These are phyloP conservation scores for Podospora tetraspora DNA, from an alignment of 495 filamentous ascomycete genomes.

Conservation along the genomic window DNA sequence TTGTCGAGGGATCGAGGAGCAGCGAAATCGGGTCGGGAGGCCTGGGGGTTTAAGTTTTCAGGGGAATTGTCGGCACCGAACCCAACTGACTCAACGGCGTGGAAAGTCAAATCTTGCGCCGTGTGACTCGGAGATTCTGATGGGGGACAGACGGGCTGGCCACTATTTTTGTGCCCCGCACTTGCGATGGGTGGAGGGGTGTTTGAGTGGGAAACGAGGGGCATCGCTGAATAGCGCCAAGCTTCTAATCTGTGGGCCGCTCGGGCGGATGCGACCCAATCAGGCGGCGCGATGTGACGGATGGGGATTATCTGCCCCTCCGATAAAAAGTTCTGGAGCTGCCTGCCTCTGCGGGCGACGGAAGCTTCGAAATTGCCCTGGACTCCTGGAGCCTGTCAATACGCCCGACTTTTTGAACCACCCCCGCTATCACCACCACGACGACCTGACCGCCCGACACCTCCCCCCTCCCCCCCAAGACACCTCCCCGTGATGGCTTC, in stretches of 20 bases:
- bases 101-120: background rate
- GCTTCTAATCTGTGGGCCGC: background rate
- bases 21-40: background rate
- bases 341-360: slow-evolving; percentile 14
- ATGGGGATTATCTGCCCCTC: slow-evolving; percentile 29
- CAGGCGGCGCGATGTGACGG: slow-evolving; percentile 14
- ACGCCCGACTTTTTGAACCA: slow-evolving; percentile 15
- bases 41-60: background rate
- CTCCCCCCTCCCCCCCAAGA: background rate
- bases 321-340: slow-evolving; percentile 32
- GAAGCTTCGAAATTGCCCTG: slow-evolving; percentile 28
- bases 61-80: slow-evolving; percentile 6
- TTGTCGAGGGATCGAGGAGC: background rate
- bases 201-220: slow-evolving; percentile 19
- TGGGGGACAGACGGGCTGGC: slow-evolving; percentile 11
- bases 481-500: slow-evolving; percentile 60
- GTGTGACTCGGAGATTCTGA: background rate
- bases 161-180: slow-evolving; percentile 27
- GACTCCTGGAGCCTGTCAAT: slow-evolving; percentile 23
- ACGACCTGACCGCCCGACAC: slow-evolving; percentile 2
- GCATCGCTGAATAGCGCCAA: slow-evolving; percentile 20
- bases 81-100: slow-evolving; percentile 8
- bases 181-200: slow-evolving; percentile 7
- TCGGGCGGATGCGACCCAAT: slow-evolving; percentile 2
- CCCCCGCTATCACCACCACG: slow-evolving; percentile 5